Conservation (phyloP, 768 basidiomycete species). For the Lactarius psammicola region DNA sequence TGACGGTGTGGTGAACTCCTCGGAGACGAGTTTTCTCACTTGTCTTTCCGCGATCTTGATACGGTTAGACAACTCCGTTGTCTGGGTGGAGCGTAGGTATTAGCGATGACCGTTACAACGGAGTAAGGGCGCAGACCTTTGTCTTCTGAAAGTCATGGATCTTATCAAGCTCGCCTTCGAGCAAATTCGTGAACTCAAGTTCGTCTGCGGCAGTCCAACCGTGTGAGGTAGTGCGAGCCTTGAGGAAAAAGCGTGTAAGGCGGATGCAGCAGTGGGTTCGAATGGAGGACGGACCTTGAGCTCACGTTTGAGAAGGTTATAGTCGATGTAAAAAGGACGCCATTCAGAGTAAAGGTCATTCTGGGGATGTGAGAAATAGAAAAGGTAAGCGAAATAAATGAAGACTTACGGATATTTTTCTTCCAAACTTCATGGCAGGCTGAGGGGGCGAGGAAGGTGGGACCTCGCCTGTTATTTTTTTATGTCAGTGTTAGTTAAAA, state of each 20-base stretch:
- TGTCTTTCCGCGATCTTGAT: conserved; percentile 81
- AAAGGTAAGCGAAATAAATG: conserved; percentile 17
- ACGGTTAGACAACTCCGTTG: conserved; percentile 74
- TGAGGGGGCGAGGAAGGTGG: background rate
- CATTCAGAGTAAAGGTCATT: conserved; percentile 87
- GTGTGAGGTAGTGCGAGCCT: conserved; percentile 52
- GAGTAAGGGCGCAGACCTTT: conserved; percentile 53
- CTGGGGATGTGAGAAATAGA: conserved; percentile 39
- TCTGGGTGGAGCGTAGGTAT: conserved; percentile 42
- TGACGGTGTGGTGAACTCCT: conserved; percentile 40
- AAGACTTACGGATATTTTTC: conserved; percentile 62
- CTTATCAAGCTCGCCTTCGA: conserved; percentile 88
- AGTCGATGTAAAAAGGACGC: conserved; percentile 88
- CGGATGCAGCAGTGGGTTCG: background rate
- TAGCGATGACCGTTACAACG: background rate
- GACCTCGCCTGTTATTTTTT: background rate
- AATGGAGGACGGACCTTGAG: conserved; percentile 62
- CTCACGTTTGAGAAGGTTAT: conserved; percentile 84
- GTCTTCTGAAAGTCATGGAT: conserved; percentile 89
- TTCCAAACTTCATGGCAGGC: conserved; percentile 72
- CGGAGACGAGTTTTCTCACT: conserved; percentile 72
- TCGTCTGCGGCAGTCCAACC: conserved; percentile 81
- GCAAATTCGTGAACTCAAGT: conserved; percentile 70
- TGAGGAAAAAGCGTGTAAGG: conserved; percentile 5
- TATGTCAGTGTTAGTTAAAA: conserved; percentile 14